phyloP scores from a whole-genome alignment of 2,329 filamentous ascomycete species.

The Colletotrichum salicis region DNA sequence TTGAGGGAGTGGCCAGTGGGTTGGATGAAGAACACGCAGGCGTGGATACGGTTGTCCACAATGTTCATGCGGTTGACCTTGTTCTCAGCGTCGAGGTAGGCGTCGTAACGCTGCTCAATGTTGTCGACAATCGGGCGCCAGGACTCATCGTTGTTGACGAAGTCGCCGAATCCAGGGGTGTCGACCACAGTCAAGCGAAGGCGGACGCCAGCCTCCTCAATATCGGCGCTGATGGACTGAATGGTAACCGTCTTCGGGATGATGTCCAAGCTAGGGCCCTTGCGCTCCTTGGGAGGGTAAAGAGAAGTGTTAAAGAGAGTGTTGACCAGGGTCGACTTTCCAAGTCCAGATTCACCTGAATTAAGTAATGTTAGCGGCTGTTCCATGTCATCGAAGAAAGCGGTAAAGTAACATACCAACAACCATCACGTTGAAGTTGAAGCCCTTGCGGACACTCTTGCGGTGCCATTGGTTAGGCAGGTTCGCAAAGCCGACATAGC shows the following conservation, averaged over 20 bases:
- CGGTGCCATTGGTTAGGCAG: slow-evolving; percentile 99
- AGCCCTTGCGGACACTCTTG: slow-evolving; percentile 99
- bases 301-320: slow-evolving; percentile 99
- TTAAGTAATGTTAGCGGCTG: slow-evolving; percentile 30
- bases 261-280: slow-evolving; percentile 95
- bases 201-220: slow-evolving; percentile 98
- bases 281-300: slow-evolving; percentile 98
- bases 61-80: slow-evolving; percentile 99
- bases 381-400: not conserved
- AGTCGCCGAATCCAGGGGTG: slow-evolving; percentile 97
- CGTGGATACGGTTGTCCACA: slow-evolving; percentile 98
- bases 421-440: slow-evolving; percentile 99
- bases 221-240: slow-evolving; percentile 94
- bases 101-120: slow-evolving; percentile 98
- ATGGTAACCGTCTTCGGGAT: slow-evolving; percentile 98
- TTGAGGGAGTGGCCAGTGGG: slow-evolving; percentile 98
- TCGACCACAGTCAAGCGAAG: slow-evolving; percentile 97
- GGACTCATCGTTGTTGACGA: slow-evolving; percentile 99
- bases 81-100: slow-evolving; percentile 98
- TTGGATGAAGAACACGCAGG: slow-evolving; percentile 99
- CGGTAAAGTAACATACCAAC: slow-evolving; percentile 77
- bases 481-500: slow-evolving; percentile 98
- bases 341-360: slow-evolving; percentile 95
- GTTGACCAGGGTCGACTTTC: slow-evolving; percentile 99
- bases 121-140: slow-evolving; percentile 99